Evolutionary conservation across 495 filamentous ascomycete genomes (phyloP), one percentile per base, ranked within the genome.

Genomic region (Hyphodiscus hymeniophilus): DNA sequence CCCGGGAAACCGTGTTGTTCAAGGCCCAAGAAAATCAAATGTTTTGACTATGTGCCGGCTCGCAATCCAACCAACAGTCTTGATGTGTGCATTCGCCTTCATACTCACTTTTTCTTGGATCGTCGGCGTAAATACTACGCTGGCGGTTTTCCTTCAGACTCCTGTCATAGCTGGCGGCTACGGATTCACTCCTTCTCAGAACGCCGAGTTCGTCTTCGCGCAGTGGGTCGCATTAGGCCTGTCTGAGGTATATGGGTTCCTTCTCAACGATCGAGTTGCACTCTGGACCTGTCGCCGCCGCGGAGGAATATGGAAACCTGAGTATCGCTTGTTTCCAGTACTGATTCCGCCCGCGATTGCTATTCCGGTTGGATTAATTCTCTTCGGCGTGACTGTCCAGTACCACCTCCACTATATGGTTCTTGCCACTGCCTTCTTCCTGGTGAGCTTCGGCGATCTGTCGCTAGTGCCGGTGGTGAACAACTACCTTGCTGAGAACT

Each of bases 321-420:
- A 74, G 33, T 76, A 71, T 52, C 61, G 72, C 2, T 59, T 74
- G 2, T n/a, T n/a, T n/a, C 62, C 72, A 38, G 59, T 60, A n/a
- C 59, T 73, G 3, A 70, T 65, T 63, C 28, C 69, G 0, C 64
- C 70, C 1, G 62, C 62, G 38, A 49, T 74, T 15, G 39, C 68
- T 6, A 63, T 67, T 32, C 72, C 71, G 7, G 63, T 70, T 17
- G 69, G 64, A 1, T 54, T 73, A 16, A 72, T 69, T 0, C 60
- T 75, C 16, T 72, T 71, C 16, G 72, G 70, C 1, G 60, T 66
- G 1, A 56, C 60, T 1, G 50, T 75, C 21, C 56, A 75, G 54
- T 72, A 74, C 47, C 61, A 70, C 40, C 45, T 71, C 17, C 67
- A 74, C 49, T 75, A 69, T 48, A 64, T 69, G 58, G 65, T 72